Conservation (phyloP, 768 basidiomycete genomes). For the Mycena maculata region DNA sequence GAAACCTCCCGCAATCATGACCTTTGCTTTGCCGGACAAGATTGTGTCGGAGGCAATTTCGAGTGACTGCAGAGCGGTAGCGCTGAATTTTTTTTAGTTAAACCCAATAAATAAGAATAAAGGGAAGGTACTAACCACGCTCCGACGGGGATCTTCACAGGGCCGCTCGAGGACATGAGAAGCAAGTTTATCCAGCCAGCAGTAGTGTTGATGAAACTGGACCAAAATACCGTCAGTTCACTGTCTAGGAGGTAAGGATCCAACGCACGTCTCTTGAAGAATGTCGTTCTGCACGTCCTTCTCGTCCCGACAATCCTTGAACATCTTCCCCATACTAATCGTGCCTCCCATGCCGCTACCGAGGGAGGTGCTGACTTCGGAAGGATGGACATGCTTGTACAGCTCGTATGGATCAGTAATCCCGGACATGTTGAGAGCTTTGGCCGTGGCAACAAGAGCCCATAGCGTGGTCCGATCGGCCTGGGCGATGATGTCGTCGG, state of each 20-base stretch:
- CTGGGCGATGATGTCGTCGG: constrained; percentile 94
- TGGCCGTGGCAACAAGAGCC: constrained; percentile 94
- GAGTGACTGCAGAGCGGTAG: constrained; percentile 96
- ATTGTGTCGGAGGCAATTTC: constrained; percentile 99
- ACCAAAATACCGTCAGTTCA: constrained; percentile 22
- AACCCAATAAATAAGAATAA: not conserved
- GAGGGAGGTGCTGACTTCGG: constrained; percentile 92
- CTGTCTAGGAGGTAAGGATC: not conserved
- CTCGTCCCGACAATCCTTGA: constrained; percentile 98
- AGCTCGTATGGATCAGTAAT: constrained; percentile 98
- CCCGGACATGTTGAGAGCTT: constrained; percentile 96
- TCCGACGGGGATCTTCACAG: constrained; percentile 98
- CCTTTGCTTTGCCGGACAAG: constrained; percentile 94
- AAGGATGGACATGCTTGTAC: constrained; percentile 96
- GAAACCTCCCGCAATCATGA: constrained; percentile 99
- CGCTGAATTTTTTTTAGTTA: constrained; percentile 56
- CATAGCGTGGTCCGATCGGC: constrained; percentile 93
- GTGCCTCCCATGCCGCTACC: constrained; percentile 99
- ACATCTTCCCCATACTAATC: constrained; percentile 93
- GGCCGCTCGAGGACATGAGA: constrained; percentile 94
- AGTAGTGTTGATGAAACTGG: constrained; percentile 97
- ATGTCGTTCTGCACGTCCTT: constrained; percentile 99
- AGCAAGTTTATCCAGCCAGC: constrained; percentile 98
- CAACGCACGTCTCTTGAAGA: constrained; percentile 91
- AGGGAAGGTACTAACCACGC: constrained; percentile 76